These are phyloP conservation scores for Acanthamoeba healyi DNA, from an alignment of 208 protist genomes.

Conservation along the genomic window DNA sequence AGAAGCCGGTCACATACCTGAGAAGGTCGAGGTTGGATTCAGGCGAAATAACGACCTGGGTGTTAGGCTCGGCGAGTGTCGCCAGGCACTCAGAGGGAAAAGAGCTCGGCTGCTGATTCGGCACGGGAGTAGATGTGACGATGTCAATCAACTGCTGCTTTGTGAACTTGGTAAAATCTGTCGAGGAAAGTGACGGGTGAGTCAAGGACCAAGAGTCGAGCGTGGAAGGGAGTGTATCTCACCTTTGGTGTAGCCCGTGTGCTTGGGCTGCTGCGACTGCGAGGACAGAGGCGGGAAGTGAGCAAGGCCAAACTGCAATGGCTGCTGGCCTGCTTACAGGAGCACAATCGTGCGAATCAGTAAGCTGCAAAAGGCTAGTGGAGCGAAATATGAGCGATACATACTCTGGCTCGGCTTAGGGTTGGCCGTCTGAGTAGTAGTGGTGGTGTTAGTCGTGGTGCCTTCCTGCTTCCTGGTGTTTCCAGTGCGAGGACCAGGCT, in stretches of 20 bases:
- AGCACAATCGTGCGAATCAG: not conserved
- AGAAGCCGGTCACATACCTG: no score
- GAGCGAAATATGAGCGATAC: no score
- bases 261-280: conserved; percentile 9
- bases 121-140: conserved; percentile 8
- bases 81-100: conserved; percentile 15
- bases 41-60: not conserved
- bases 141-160: conserved; percentile 53
- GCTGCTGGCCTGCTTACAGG: not conserved
- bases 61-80: not conserved
- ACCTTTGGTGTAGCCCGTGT: conserved; percentile 49
- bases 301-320: not conserved
- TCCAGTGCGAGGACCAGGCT: not conserved
- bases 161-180: conserved; percentile 65
- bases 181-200: not conserved
- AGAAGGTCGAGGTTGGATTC: not conserved
- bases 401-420: no score
- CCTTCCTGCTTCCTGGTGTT: conserved; percentile 36
- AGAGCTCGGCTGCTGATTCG: not conserved
- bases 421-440: not conserved
- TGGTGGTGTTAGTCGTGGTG: not conserved
- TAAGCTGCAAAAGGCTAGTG: no score
- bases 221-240: no score
- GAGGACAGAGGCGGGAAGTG: conserved; percentile 43
- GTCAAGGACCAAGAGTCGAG: no score